These are phyloP conservation scores for Fusarium coffeatum DNA, from an alignment of 2,329 filamentous ascomycete species.

Conservation along the genomic window DNA sequence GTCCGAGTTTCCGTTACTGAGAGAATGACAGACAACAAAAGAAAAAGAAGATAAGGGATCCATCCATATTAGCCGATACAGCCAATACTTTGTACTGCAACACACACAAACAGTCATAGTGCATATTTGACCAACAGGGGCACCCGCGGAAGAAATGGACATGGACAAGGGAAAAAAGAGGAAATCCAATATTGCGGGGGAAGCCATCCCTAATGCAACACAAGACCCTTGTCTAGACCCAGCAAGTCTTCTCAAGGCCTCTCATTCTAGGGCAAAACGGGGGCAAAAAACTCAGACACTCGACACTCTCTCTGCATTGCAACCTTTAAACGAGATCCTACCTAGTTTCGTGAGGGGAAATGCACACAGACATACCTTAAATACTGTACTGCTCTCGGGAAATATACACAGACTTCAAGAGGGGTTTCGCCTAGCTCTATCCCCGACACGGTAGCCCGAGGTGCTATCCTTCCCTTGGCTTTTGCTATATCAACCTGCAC, in stretches of 20 bases:
- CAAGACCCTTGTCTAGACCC: constrained; percentile 8
- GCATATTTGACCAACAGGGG: constrained; percentile 22
- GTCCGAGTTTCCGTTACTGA: background rate
- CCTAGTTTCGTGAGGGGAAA: constrained; percentile 40
- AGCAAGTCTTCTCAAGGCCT: background rate
- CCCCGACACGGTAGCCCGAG: constrained; percentile 43
- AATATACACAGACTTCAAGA: constrained; percentile 14
- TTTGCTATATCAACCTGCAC: constrained; percentile 32
- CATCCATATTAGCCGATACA: constrained; percentile 17
- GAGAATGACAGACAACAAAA: background rate
- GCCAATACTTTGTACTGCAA: constrained; percentile 1
- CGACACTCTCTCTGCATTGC: background rate
- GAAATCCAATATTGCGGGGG: constrained; percentile 38
- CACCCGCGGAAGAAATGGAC: constrained; percentile 9
- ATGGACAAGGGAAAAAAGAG: background rate
- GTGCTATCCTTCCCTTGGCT: constrained; percentile 29
- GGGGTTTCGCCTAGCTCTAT: constrained; percentile 19
- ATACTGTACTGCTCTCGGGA: background rate
- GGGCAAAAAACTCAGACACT: constrained; percentile 19
- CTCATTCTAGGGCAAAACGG: constrained; percentile 10
- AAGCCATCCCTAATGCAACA: constrained; percentile 3
- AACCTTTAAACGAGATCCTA: background rate
- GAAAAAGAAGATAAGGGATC: background rate
- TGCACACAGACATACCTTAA: background rate
- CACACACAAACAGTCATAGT: background rate